Evolutionary conservation across 2,329 filamentous ascomycete genomes (phyloP), one percentile per base, ranked within the genome.

Genomic region (Chrysosporium keratinophilum): DNA sequence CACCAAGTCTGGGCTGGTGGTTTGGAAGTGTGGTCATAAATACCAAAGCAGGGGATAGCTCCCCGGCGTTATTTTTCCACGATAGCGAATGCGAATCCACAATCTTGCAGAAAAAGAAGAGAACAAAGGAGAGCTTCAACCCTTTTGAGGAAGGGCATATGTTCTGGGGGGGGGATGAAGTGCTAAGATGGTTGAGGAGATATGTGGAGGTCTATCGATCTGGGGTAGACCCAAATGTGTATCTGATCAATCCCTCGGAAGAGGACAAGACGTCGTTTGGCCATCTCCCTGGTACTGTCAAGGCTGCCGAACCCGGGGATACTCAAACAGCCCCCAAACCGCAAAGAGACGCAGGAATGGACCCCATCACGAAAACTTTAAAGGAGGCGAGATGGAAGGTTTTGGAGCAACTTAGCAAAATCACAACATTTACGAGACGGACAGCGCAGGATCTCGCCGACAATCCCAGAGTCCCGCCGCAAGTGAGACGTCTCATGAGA

Each of bases 81-180:
- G 93, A 98, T 65, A 89, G 83, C 58, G 93, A 98, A 73, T 98
- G 93, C 64, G 87, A 95, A 70, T 94, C 87, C 51, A 98, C 93
- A 0, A 95, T 97, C 19, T 71, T 94, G 54, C 91, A 97, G 70
- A 88, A 94, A 73, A 95, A 93, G 77, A 88, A 84, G 71, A 76
- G 87, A 51, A 82, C 88, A 0, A 80, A 79, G 57, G 88, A 96
- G 62, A 87, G 76, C 42, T 97, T 98, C 63, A 89, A 96, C 62
- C 90, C 90, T 0, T 96, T 96, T 67, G 87, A 88, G 58, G 79
- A 79, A 58, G 91, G 91, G 0, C 61, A 57, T 50, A 84, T 95
- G 76, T 97, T 96, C 65, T 98, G 94, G 93, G 94, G 93, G 54
- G 93, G 93, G 4, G 93, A 98, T 66, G 91, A 98, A 71, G 86